phyloP scores from a whole-genome alignment of 345 rosid genomes.

The Abelmoschus esculentus region DNA sequence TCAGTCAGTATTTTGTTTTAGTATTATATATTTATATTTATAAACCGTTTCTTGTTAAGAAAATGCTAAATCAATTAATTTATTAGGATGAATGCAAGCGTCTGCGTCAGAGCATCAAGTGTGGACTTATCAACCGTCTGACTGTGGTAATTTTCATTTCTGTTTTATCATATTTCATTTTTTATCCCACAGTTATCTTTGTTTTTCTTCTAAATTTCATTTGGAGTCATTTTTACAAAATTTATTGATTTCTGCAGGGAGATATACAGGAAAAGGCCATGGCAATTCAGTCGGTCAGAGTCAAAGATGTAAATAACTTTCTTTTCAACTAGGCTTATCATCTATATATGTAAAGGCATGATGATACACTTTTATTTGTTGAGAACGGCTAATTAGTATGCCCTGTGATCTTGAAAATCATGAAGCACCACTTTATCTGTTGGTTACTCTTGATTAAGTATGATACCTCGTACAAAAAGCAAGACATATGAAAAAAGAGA shows the following conservation, averaged over 20 bases:
- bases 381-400: background rate
- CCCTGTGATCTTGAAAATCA: background rate
- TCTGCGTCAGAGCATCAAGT: constrained; percentile 92
- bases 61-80: constrained; percentile 11
- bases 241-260: constrained; percentile 48
- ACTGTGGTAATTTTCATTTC: constrained; percentile 61
- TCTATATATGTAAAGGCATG: background rate
- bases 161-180: background rate
- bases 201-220: background rate
- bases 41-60: background rate
- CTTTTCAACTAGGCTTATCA: background rate
- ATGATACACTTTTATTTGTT: background rate
- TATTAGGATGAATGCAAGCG: constrained; percentile 98
- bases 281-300: constrained; percentile 84
- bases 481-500: background rate
- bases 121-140: constrained; percentile 79
- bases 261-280: constrained; percentile 89
- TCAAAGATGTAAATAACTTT: constrained; percentile 69
- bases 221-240: background rate
- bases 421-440: background rate
- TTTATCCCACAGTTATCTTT: background rate
- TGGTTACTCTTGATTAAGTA: background rate
- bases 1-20: background rate
- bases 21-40: background rate
- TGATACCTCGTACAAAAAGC: background rate